Evolutionary conservation across 352 stramenopile species (phyloP), one percentile per base, ranked within the genome.

Genomic region (Phytopythium aichiense): DNA sequence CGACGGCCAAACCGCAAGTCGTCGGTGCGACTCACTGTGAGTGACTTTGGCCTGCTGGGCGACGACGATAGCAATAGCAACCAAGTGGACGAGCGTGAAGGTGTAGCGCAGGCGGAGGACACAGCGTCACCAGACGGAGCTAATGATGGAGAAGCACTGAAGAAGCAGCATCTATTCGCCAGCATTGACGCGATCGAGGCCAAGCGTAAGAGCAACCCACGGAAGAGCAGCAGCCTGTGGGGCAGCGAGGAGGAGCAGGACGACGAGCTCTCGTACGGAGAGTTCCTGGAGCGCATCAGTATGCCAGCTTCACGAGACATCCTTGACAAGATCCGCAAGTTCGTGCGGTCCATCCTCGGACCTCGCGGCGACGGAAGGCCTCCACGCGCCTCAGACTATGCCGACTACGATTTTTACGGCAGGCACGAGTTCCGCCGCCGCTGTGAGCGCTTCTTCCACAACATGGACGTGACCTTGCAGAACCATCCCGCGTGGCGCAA

Each of bases 361-460:
- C 86, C 86, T 37, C 84, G 84, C 16, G 86, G 86, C 7, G 84
- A 95, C 42, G 84, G 86, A 18, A 79, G 71, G 33, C 80, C 82
- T 5, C 86, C 86, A 4, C 78, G 82, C 7, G 74, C 77, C 25
- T 76, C 75, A 0, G 84, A 95, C 50, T 90, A 91, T 42, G 76
- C 87, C 4, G 83, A 92, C 43, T 95, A 93, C 58, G 73, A 88
- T 25, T 95, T 93, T 45, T 92, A 91, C 53, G 86, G 86, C 28
- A 73, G 66, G 0, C 81, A 92, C 45, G 77, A 93, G 43, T 87
- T 95, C 33, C 71, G 66, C 35, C 73, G 73, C 16, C 84, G 86
- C 18, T 91, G 80, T 56, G 69, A 79, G 20, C 72, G 74, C 35
- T 95, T 95, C 64, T 92, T 95, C 58, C 67, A 84, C 43, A 76